A percentile compares a stretch with the other conserved stretches of the same genome.
Conservation (phyloP, 2,329 filamentous ascomycete species). For the Trichoderma semiorbis region DNA sequence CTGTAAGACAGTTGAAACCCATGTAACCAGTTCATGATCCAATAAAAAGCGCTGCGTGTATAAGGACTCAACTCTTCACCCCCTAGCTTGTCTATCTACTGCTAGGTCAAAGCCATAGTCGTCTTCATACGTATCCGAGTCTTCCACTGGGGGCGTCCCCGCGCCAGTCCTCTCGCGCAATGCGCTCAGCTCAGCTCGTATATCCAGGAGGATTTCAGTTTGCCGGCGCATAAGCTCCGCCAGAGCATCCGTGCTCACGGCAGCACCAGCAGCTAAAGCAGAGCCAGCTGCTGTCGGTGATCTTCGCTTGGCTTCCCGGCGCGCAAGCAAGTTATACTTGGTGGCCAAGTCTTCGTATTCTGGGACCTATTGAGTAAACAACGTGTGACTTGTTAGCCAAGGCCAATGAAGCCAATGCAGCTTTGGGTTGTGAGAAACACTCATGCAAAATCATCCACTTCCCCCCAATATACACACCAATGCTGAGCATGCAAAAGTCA, state of each 20-base stretch:
- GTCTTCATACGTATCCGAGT: constrained; percentile 11
- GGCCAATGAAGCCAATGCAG: neutral
- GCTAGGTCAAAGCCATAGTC: constrained; percentile 7
- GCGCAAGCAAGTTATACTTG: constrained; percentile 17
- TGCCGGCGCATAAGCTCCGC: constrained; percentile 18
- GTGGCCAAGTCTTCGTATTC: constrained; percentile 18
- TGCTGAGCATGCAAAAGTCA: neutral
- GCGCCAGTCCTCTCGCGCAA: constrained; percentile 17
- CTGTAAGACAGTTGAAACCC: neutral
- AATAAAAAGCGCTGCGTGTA: neutral
- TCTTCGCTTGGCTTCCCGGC: constrained; percentile 18
- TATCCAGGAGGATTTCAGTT: constrained; percentile 19
- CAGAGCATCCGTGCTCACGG: constrained; percentile 10
- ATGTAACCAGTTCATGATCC: neutral
- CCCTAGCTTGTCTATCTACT: neutral
- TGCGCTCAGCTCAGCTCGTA: constrained; percentile 18
- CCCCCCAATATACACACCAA: neutral
- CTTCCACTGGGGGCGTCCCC: constrained; percentile 7
- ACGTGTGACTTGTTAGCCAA: neutral
- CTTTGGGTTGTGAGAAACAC: neutral
- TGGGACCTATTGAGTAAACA: neutral
- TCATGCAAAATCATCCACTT: neutral
- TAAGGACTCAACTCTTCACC: neutral
- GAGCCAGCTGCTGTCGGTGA: constrained; percentile 1
- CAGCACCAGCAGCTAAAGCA: neutral